Conservation (phyloP, 148 eudicot species). For the Hydrangea macrophylla region DNA sequence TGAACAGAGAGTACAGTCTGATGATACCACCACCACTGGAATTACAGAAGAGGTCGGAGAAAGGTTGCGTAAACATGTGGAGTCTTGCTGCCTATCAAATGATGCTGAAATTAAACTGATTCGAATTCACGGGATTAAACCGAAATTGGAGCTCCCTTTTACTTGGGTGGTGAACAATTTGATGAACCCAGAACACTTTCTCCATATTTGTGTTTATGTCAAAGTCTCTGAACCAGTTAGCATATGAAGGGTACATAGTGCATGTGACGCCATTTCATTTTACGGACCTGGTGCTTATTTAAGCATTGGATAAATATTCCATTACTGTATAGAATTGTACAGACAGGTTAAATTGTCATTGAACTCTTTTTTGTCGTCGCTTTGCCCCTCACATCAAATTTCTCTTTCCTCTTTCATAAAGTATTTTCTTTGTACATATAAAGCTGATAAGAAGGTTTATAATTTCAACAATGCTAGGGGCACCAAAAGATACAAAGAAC, state of each 20-base stretch:
- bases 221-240: slow-evolving; percentile 32
- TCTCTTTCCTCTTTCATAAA: no score
- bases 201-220: slow-evolving; percentile 76
- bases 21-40: slow-evolving; percentile 30
- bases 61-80: slow-evolving; percentile 17
- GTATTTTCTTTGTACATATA: no score
- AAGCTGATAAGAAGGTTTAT: no score
- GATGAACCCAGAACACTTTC: slow-evolving; percentile 84
- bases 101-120: slow-evolving; percentile 54
- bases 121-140: slow-evolving; percentile 89
- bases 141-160: slow-evolving; percentile 66
- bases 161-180: slow-evolving; percentile 91
- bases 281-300: neutral
- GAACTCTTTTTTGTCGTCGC: neutral
- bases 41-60: slow-evolving; percentile 30
- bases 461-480: no score
- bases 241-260: slow-evolving; percentile 2
- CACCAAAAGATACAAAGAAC: no score
- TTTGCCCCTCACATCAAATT: no score
- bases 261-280: neutral
- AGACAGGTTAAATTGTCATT: slow-evolving; percentile 10
- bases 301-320: neutral
- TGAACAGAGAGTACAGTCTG: slow-evolving; percentile 25
- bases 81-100: slow-evolving; percentile 17
- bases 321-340: slow-evolving; percentile 25